Evolutionary conservation across 192 early-diverging fungal genomes (phyloP), one percentile per base, ranked within the genome.

Genomic region (Coemansia sp.): DNA sequence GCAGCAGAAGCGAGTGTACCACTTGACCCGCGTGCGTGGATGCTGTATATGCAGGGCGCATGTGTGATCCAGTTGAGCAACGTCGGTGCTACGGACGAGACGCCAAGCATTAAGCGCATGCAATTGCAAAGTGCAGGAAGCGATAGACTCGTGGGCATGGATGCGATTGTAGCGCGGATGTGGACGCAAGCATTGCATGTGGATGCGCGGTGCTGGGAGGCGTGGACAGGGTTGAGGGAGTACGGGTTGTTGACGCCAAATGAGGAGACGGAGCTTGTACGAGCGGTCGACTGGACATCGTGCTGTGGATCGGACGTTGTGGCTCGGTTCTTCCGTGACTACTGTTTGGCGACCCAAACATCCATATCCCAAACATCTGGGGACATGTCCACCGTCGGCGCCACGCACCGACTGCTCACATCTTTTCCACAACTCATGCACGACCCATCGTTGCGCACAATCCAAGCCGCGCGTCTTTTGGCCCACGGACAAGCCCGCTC

Each of bases 141-240:
- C 48, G 17, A 49, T 8, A 49, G 22, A 39, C 68, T 77, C 0
- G 67, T 61, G 21, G 61, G 54, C 17, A 70, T 82, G 67, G 75
- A 69, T 25, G 41, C 60, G 2, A 39, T 77, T 35, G 75, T 74
- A 10, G 54, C 68, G 16, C 61, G 72, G 0, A 61, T 82, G 19
- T 77, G 75, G 74, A 57, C 50, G 0, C 64, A 77, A 19, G 68
- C 75, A 6, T 4, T 77, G 7, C 61, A 59, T 1, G 50, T 53
- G 3, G 80, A 82, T 26, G 61, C 75, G 10, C 75, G 80, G 39
- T 82, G 80, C 59, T 82, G 80, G 80, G 80, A 82, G 60, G 80
- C 80, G 11, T 82, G 80, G 80, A 61, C 75, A 1, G 74, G 74
- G 1, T 52, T 82, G n/a, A 61, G 75, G n/a, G 74, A 74, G 38